phyloP scores from a whole-genome alignment of 805 yeast species.

The Ogataea nonfermentans region DNA sequence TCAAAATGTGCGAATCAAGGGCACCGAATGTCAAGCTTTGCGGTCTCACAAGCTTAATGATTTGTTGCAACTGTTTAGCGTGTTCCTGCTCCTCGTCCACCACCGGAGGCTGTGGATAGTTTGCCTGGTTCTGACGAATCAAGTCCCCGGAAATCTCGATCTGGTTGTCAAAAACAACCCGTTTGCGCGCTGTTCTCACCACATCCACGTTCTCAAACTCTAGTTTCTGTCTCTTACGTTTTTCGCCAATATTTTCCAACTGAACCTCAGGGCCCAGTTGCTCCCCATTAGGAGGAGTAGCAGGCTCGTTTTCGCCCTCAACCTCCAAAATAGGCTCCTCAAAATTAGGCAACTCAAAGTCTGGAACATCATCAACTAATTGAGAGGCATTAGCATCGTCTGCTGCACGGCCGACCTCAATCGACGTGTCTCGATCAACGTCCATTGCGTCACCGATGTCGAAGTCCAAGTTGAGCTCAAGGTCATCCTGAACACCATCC shows the following conservation, averaged over 20 bases:
- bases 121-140: slow-evolving; percentile 32
- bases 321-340: slow-evolving; percentile 26
- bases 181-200: slow-evolving; percentile 47
- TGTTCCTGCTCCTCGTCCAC: slow-evolving; percentile 1
- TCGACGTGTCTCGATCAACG: slow-evolving; percentile 38
- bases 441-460: slow-evolving; percentile 29
- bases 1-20: slow-evolving; percentile 10
- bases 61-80: slow-evolving; percentile 2
- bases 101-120: slow-evolving; percentile 23
- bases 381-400: slow-evolving; percentile 24
- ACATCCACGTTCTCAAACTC: slow-evolving; percentile 38
- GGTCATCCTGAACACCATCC: slow-evolving; percentile 32
- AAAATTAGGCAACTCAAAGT: slow-evolving; percentile 40
- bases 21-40: slow-evolving; percentile 14
- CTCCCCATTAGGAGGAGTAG: slow-evolving; percentile 14
- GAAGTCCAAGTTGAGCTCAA: slow-evolving; percentile 35
- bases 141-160: slow-evolving; percentile 44
- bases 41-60: slow-evolving; percentile 13
- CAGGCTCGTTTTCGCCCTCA: slow-evolving; percentile 18
- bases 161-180: slow-evolving; percentile 43
- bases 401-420: slow-evolving; percentile 54
- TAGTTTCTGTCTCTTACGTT: slow-evolving; percentile 30
- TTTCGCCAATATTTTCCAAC: slow-evolving; percentile 9
- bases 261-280: slow-evolving; percentile 4
- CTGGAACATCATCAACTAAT: slow-evolving; percentile 38